These are phyloP conservation scores for Raphanus raphanistrum DNA, from an alignment of 345 rosid species.

Conservation along the genomic window DNA sequence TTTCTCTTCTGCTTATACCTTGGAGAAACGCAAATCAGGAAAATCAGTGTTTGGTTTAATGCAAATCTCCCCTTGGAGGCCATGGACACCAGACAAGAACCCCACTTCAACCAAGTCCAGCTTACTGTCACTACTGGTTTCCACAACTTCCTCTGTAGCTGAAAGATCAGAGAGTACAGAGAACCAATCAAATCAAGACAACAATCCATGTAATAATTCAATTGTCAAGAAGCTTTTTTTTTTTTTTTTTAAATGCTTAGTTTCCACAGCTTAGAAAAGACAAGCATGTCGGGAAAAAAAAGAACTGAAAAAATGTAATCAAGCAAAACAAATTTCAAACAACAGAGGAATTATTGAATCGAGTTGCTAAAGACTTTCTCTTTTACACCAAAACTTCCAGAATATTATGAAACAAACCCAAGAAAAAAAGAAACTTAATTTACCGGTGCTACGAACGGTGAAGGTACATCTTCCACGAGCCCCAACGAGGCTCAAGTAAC, in stretches of 20 bases:
- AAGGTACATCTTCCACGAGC: slow-evolving; percentile 29
- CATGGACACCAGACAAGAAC: slow-evolving; percentile 71
- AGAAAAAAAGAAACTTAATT: not conserved
- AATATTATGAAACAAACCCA: not conserved
- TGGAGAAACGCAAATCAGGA: slow-evolving; percentile 74
- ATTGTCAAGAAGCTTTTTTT: not conserved
- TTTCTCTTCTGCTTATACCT: slow-evolving; percentile 44
- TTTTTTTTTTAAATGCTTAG: not conserved
- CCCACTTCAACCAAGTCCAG: slow-evolving; percentile 72
- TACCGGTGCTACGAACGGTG: slow-evolving; percentile 49
- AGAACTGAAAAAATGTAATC: not conserved
- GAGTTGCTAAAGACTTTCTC: not conserved
- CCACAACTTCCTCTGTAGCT: slow-evolving; percentile 56
- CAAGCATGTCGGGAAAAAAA: not conserved
- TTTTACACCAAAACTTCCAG: not conserved
- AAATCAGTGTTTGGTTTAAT: slow-evolving; percentile 80
- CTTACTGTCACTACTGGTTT: slow-evolving; percentile 39
- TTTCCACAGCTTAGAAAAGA: slow-evolving; percentile 35
- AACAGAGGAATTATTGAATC: too few species aligned
- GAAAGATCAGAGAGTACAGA: slow-evolving; percentile 18
- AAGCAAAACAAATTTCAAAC: not conserved
- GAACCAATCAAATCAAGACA: not conserved
- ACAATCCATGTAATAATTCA: not conserved
- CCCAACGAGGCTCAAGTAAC: slow-evolving; percentile 31
- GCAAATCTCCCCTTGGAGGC: slow-evolving; percentile 77